Conservation (phyloP, 2,329 filamentous ascomycete genomes). For the Aspergillus sp. region DNA sequence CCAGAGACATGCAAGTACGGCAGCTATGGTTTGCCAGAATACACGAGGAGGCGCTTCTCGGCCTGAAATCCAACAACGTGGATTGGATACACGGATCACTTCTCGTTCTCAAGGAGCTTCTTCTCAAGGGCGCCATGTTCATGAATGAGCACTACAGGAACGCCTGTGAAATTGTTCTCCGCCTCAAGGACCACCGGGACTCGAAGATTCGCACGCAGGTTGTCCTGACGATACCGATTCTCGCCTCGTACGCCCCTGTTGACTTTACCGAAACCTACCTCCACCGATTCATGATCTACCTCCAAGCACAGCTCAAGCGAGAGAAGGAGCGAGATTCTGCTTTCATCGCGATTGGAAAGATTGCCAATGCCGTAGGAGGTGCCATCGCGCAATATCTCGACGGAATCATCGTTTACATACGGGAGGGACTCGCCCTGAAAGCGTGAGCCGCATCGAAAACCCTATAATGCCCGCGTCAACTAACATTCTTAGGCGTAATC, state of each 20-base stretch:
- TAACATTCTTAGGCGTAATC: slow-evolving; percentile 51
- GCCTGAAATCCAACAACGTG: slow-evolving; percentile 75
- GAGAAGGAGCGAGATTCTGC: slow-evolving; percentile 92
- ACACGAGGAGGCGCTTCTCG: slow-evolving; percentile 78
- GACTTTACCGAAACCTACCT: slow-evolving; percentile 87
- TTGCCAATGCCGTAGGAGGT: slow-evolving; percentile 93
- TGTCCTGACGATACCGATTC: slow-evolving; percentile 84
- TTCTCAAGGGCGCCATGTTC: slow-evolving; percentile 96
- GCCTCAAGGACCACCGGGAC: slow-evolving; percentile 91
- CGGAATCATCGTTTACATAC: slow-evolving; percentile 87
- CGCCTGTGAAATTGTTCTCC: slow-evolving; percentile 87
- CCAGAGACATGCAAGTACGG: slow-evolving; percentile 85
- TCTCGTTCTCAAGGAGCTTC: slow-evolving; percentile 85
- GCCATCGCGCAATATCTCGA: slow-evolving; percentile 94
- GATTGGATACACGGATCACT: slow-evolving; percentile 94
- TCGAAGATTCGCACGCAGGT: slow-evolving; percentile 84
- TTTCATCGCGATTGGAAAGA: slow-evolving; percentile 92
- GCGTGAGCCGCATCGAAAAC: slow-evolving; percentile 48
- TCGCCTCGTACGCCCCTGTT: slow-evolving; percentile 87
- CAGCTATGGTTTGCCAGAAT: slow-evolving; percentile 87
- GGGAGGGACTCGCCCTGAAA: slow-evolving; percentile 82
- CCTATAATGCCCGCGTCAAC: slow-evolving; percentile 14
- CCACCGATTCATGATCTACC: slow-evolving; percentile 95
- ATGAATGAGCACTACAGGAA: slow-evolving; percentile 95
- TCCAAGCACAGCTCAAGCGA: slow-evolving; percentile 90